A percentile compares a stretch with the other conserved stretches of the same genome.
Conservation (phyloP, 208 protist genomes). For the Trypanosoma scelopori region DNA sequence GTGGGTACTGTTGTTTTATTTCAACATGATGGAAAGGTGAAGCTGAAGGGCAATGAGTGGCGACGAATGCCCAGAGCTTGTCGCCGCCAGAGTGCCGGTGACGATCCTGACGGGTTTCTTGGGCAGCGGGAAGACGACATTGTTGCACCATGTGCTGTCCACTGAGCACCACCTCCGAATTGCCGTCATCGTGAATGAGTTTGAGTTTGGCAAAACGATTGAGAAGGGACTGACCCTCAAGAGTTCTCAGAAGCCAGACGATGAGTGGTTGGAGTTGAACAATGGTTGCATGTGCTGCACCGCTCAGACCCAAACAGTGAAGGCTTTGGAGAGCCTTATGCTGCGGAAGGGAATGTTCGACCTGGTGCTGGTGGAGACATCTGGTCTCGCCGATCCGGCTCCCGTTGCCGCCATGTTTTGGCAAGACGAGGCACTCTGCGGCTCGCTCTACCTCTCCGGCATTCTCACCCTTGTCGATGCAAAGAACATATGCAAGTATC, state of each 20-base stretch:
- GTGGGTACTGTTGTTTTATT: neutral
- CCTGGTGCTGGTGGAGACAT: constrained; percentile 89
- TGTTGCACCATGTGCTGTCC: constrained; percentile 92
- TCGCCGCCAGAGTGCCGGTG: constrained; percentile 80
- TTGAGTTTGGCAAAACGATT: constrained; percentile 90
- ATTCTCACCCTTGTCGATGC: constrained; percentile 90
- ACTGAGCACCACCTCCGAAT: constrained; percentile 87
- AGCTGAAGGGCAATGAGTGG: constrained; percentile 26
- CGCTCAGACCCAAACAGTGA: constrained; percentile 85
- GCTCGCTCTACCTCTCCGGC: constrained; percentile 79
- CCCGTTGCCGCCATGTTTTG: constrained; percentile 94
- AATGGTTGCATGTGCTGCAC: constrained; percentile 97
- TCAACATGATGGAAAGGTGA: neutral
- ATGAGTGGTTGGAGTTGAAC: constrained; percentile 95
- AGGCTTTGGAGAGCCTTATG: constrained; percentile 86
- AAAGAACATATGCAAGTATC: constrained; percentile 82
- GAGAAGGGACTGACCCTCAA: constrained; percentile 91
- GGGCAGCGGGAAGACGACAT: constrained; percentile 93
- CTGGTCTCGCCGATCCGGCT: constrained; percentile 92
- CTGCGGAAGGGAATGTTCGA: constrained; percentile 86
- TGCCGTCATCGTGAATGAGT: constrained; percentile 95
- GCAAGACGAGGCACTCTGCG: constrained; percentile 89
- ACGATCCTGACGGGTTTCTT: constrained; percentile 95
- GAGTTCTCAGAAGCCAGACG: constrained; percentile 89
- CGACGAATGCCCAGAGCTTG: constrained; percentile 83